phyloP scores from a whole-genome alignment of 2,329 filamentous ascomycete genomes.

The Pseudogymnoascus sp. region DNA sequence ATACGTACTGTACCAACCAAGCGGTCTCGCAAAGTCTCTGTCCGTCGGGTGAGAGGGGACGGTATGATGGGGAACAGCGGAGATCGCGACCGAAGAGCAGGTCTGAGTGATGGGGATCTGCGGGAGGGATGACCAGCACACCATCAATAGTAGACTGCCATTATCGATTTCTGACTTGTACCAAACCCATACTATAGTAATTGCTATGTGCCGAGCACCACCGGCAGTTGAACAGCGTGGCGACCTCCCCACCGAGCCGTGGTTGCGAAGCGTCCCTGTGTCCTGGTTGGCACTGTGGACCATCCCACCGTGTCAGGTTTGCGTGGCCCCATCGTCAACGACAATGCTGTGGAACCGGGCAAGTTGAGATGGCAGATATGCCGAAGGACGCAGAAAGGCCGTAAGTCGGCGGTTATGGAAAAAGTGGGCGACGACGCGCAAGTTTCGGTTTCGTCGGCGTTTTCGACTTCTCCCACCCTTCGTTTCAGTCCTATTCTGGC shows the following conservation, averaged over 20 bases:
- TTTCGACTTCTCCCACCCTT: neutral
- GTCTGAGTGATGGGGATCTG: neutral
- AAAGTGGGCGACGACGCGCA: neutral
- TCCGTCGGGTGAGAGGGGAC: neutral
- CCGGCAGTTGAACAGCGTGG: neutral
- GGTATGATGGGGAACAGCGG: neutral
- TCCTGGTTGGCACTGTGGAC: neutral
- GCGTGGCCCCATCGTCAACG: neutral
- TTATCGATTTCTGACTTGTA: neutral
- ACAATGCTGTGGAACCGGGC: neutral
- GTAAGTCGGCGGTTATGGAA: neutral
- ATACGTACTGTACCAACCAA: no score
- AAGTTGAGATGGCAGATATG: neutral
- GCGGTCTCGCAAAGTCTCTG: neutral
- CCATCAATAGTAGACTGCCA: neutral
- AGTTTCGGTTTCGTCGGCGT: neutral
- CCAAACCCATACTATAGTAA: neutral
- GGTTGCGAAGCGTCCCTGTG: neutral
- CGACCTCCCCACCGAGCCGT: neutral
- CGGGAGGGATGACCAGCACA: neutral
- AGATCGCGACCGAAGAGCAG: neutral
- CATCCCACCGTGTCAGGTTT: neutral
- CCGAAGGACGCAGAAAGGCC: neutral
- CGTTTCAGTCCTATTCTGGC: no score
- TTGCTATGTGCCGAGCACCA: neutral